A percentile compares a stretch with the other conserved stretches of the same genome.
Evolutionary conservation across 1,284 basidiomycete species (phyloP).

Genomic region (Taiwanofungus camphoratus): DNA sequence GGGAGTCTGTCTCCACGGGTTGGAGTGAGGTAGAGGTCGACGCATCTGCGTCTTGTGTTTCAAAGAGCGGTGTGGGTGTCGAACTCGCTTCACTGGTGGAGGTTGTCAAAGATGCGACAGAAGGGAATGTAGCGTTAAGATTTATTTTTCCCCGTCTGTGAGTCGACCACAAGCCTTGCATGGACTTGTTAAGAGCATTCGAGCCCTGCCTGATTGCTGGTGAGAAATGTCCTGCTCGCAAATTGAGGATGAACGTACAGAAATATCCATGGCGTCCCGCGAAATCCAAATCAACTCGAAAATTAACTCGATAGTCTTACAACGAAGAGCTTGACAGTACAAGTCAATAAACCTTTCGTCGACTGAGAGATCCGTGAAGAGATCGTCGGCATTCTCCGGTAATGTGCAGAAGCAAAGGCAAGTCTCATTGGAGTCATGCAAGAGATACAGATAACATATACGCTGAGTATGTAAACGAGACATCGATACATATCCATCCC

Average conservation of each 20-base stretch:
- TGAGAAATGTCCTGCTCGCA: constrained; percentile 8
- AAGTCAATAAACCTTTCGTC: no score
- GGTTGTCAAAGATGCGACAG: constrained; percentile 15
- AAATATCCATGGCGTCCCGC: constrained; percentile 24
- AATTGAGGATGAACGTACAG: constrained; percentile 14
- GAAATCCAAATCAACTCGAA: no score
- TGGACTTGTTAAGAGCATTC: constrained; percentile 67
- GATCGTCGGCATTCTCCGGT: no score
- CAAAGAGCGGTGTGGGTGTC: constrained; percentile 9
- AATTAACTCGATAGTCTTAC: no score
- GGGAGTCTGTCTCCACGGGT: constrained; percentile 11
- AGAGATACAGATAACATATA: no score
- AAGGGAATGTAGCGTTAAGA: constrained; percentile 42
- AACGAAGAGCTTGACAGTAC: no score
- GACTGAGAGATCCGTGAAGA: no score
- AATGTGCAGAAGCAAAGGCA: no score
- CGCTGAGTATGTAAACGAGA: no score
- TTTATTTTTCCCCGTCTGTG: constrained; percentile 61
- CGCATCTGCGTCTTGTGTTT: constrained; percentile 3
- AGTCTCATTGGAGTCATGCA: no score
- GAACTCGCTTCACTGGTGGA: constrained; percentile 27
- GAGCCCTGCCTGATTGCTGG: constrained; percentile 49
- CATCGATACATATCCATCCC: no score
- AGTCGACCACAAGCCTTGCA: constrained; percentile 70
- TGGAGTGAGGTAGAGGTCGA: neutral